These are phyloP conservation scores for Rhododendron henanense DNA, from an alignment of 148 eudicot genomes.

Conservation along the genomic window DNA sequence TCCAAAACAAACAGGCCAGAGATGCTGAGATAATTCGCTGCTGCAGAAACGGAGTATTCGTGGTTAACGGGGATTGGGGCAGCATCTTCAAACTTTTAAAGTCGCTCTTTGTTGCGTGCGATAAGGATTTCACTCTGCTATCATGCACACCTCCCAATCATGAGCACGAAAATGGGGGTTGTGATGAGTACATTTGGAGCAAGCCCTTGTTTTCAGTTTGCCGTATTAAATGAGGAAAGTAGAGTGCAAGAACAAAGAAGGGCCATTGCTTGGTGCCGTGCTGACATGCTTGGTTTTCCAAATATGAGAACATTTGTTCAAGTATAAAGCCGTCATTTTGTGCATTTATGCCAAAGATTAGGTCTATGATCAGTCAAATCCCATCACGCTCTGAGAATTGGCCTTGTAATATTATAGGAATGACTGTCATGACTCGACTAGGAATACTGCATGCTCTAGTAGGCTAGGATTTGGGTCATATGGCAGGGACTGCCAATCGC, in stretches of 20 bases:
- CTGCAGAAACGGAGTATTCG: neutral
- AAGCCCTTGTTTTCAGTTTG: neutral
- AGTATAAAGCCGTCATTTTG: neutral
- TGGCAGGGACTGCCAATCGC: no score
- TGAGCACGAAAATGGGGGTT: neutral
- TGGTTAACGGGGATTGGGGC: neutral
- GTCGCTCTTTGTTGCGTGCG: neutral
- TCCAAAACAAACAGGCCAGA: neutral
- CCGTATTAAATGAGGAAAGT: neutral
- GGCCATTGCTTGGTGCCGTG: neutral
- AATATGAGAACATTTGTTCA: neutral
- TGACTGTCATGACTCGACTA: neutral
- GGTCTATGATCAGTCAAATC: neutral
- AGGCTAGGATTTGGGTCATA: neutral
- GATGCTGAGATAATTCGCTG: neutral
- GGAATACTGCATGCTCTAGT: neutral
- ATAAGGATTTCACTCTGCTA: neutral
- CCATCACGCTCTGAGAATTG: neutral
- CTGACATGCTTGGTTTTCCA: neutral
- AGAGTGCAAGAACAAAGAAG: neutral
- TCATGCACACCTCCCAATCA: neutral
- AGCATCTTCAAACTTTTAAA: neutral
- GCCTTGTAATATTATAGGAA: neutral
- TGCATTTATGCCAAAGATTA: neutral
- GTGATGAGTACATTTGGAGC: neutral